Conservation (phyloP, 352 stramenopile genomes). For the Sclerospora graminicola region DNA sequence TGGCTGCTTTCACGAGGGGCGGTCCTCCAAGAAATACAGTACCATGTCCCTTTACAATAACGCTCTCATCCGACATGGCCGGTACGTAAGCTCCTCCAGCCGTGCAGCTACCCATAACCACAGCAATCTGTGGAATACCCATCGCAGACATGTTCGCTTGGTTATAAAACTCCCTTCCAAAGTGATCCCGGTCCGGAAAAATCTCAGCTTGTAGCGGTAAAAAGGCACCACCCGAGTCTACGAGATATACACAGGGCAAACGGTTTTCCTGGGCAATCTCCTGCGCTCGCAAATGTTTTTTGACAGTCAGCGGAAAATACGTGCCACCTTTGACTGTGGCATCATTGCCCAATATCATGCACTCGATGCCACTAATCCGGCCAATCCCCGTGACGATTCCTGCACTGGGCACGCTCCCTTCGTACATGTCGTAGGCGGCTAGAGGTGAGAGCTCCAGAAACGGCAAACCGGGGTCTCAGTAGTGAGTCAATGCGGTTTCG, state of each 20-base stretch:
- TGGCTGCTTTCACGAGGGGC: slow-evolving; percentile 96
- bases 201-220: slow-evolving; percentile 94
- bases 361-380: slow-evolving; percentile 77
- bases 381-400: slow-evolving; percentile 89
- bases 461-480: slow-evolving; percentile 89
- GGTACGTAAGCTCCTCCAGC: slow-evolving; percentile 95
- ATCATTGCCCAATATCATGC: slow-evolving; percentile 98
- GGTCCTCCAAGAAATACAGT: slow-evolving; percentile 97
- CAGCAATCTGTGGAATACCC: slow-evolving; percentile 94
- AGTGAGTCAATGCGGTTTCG: slow-evolving; percentile 92
- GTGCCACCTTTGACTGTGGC: slow-evolving; percentile 97
- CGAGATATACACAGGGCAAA: slow-evolving; percentile 96
- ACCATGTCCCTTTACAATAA: slow-evolving; percentile 95
- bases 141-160: slow-evolving; percentile 92
- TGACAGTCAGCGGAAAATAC: slow-evolving; percentile 98
- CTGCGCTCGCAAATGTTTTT: slow-evolving; percentile 93
- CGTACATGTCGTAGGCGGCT: slow-evolving; percentile 83
- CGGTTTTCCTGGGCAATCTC: slow-evolving; percentile 94
- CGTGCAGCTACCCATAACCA: slow-evolving; percentile 97
- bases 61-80: slow-evolving; percentile 96
- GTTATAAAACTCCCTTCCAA: slow-evolving; percentile 98
- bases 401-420: slow-evolving; percentile 62
- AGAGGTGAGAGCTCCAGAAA: slow-evolving; percentile 94
- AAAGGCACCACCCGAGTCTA: slow-evolving; percentile 93
- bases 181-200: slow-evolving; percentile 95